phyloP scores from a whole-genome alignment of 2,329 filamentous ascomycete genomes.

The Colletotrichum neosansevieriae region DNA sequence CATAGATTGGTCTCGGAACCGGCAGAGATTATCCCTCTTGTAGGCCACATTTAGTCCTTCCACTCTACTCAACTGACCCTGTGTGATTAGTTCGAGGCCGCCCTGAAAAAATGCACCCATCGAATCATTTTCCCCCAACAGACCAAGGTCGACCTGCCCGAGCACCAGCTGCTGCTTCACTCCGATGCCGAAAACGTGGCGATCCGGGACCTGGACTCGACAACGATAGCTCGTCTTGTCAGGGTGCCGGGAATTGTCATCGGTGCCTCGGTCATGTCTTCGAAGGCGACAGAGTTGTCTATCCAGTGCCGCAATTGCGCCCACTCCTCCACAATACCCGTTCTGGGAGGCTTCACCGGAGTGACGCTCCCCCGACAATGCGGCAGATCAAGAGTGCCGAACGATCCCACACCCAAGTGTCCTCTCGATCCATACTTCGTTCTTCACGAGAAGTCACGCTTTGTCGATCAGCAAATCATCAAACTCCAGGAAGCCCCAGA shows the following conservation, averaged over 20 bases:
- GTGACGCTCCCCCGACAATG: constrained; percentile 87
- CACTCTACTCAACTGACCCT: constrained; percentile 23
- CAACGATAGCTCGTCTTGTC: constrained; percentile 93
- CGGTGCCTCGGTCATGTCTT: constrained; percentile 94
- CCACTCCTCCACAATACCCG: constrained; percentile 75
- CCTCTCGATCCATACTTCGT: constrained; percentile 97
- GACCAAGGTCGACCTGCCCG: constrained; percentile 76
- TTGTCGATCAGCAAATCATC: constrained; percentile 97
- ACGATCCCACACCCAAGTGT: constrained; percentile 80
- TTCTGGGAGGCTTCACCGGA: constrained; percentile 89
- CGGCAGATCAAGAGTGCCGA: constrained; percentile 70
- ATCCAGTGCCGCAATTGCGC: constrained; percentile 92
- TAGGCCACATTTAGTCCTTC: constrained; percentile 58
- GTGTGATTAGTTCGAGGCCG: constrained; percentile 82
- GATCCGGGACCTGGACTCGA: constrained; percentile 93
- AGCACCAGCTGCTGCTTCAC: constrained; percentile 95
- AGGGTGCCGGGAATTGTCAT: constrained; percentile 98
- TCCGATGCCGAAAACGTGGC: constrained; percentile 91
- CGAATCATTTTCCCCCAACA: constrained; percentile 90
- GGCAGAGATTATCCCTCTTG: constrained; percentile 90
- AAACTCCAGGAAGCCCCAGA: constrained; percentile 98
- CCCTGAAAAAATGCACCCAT: constrained; percentile 90
- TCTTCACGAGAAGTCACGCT: constrained; percentile 91
- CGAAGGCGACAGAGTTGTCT: constrained; percentile 88
- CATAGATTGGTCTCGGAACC: constrained; percentile 91